A percentile compares a stretch with the other conserved stretches of the same genome.
phyloP scores from a whole-genome alignment of 129 eudicot species.

The Deinandra increscens region DNA sequence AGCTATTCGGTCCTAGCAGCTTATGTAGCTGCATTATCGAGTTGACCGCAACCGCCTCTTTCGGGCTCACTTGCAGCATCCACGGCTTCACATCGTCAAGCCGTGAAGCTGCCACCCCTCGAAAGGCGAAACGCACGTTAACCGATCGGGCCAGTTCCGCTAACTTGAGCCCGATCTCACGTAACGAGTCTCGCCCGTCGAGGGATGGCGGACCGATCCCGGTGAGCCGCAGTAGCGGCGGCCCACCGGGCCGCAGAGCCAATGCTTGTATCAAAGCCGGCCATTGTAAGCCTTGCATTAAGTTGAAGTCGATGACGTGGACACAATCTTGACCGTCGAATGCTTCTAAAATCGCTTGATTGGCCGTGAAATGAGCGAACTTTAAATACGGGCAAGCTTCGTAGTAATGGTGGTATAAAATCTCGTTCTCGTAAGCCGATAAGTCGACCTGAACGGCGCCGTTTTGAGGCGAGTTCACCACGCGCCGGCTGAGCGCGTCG shows the following conservation, averaged over 20 bases:
- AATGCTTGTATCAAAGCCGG: slow-evolving; percentile 84
- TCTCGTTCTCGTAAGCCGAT: slow-evolving; percentile 44
- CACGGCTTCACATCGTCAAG: slow-evolving; percentile 61
- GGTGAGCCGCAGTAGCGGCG: slow-evolving; percentile 57
- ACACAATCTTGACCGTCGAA: slow-evolving; percentile 68
- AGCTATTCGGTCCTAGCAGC: slow-evolving; percentile 35
- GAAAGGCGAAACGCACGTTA: slow-evolving; percentile 60
- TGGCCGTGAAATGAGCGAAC: slow-evolving; percentile 88
- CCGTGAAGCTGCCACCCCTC: slow-evolving; percentile 56
- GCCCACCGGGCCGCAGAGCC: slow-evolving; percentile 78
- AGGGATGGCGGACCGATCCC: slow-evolving; percentile 62
- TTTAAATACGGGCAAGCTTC: slow-evolving; percentile 82
- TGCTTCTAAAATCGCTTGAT: slow-evolving; percentile 86
- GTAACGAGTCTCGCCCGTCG: slow-evolving; percentile 53
- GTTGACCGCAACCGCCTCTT: slow-evolving; percentile 71
- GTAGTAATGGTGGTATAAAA: slow-evolving; percentile 58
- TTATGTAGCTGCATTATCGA: slow-evolving; percentile 68
- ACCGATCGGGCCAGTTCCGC: slow-evolving; percentile 69
- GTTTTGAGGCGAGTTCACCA: slow-evolving; percentile 38
- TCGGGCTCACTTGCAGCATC: slow-evolving; percentile 59
- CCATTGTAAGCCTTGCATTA: slow-evolving; percentile 91
- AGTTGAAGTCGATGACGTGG: slow-evolving; percentile 78
- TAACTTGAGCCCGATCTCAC: slow-evolving; percentile 58
- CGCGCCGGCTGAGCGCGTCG: slow-evolving; percentile 67
- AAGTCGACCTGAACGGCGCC: slow-evolving; percentile 11